Evolutionary conservation across 1,139 yeast species (phyloP).

Genomic region (Debaryomycetaceae sp.): DNA sequence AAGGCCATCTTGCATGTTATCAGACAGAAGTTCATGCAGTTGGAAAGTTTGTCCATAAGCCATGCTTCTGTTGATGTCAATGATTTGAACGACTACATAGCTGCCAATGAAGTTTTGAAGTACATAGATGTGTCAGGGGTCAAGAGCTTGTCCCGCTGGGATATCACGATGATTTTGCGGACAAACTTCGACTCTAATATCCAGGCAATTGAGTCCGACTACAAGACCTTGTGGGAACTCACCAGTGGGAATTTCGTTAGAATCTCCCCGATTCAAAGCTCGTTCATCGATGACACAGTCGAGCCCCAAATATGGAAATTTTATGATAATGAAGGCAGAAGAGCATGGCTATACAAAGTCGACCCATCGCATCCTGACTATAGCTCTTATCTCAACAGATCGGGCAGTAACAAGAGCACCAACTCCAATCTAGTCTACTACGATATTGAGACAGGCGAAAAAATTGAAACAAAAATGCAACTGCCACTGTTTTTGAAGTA

Average conservation of each 20-base stretch:
- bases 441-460: constrained; percentile 66
- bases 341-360: constrained; percentile 76
- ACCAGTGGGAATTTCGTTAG: constrained; percentile 37
- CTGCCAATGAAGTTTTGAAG: constrained; percentile 21
- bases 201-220: constrained; percentile 40
- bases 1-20: constrained; percentile 52
- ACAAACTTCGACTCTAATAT: constrained; percentile 24
- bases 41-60: constrained; percentile 63
- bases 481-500: constrained; percentile 60
- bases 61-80: constrained; percentile 52
- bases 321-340: constrained; percentile 63
- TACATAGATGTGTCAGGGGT: constrained; percentile 41
- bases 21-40: constrained; percentile 47
- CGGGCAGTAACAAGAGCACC: constrained; percentile 1
- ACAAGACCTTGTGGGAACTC: constrained; percentile 36
- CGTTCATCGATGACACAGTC: constrained; percentile 20
- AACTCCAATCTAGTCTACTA: constrained; percentile 44
- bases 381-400: constrained; percentile 25
- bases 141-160: constrained; percentile 27
- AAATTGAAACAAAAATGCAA: constrained; percentile 50
- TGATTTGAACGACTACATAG: constrained; percentile 47
- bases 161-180: constrained; percentile 25
- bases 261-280: constrained; percentile 26
- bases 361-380: constrained; percentile 32
- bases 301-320: constrained; percentile 48